Evolutionary conservation across 441 rosid species (phyloP).

Genomic region (Breynia disticha): DNA sequence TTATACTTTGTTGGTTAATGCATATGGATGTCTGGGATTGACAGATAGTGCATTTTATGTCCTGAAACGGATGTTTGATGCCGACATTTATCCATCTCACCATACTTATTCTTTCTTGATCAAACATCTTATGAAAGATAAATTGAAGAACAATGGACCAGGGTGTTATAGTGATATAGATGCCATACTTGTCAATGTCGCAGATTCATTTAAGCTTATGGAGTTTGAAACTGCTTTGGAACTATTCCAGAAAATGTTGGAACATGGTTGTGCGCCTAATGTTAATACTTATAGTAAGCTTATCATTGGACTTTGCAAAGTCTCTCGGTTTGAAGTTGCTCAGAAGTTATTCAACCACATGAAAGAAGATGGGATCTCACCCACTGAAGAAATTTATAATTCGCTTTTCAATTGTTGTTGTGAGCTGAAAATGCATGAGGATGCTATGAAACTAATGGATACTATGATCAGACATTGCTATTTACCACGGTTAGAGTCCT

Average conservation of each 20-base stretch:
- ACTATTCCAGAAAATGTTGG: constrained; percentile 43
- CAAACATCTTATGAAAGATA: constrained; percentile 35
- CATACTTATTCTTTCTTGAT: constrained; percentile 43
- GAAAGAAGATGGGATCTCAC: constrained; percentile 34
- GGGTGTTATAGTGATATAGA: constrained; percentile 14
- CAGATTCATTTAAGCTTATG: constrained; percentile 36
- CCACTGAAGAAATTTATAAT: constrained; percentile 38
- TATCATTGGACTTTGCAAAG: constrained; percentile 48
- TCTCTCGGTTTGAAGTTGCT: constrained; percentile 32
- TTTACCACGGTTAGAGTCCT: constrained; percentile 45
- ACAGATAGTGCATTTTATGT: constrained; percentile 48
- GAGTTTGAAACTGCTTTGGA: constrained; percentile 37
- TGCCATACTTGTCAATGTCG: constrained; percentile 15
- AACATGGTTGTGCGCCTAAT: constrained; percentile 41
- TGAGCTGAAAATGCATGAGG: constrained; percentile 27
- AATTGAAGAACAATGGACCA: constrained; percentile 18
- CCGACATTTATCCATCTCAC: constrained; percentile 58
- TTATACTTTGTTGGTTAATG: constrained; percentile 44
- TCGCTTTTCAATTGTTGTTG: constrained; percentile 51
- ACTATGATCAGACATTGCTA: constrained; percentile 43
- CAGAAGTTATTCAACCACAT: constrained; percentile 34
- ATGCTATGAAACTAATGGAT: constrained; percentile 38
- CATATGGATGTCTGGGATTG: constrained; percentile 43
- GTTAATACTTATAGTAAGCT: constrained; percentile 39
- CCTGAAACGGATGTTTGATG: constrained; percentile 52